These are phyloP conservation scores for Fomitopsis pinicola DNA, from an alignment of 1,284 basidiomycete species.

Conservation along the genomic window DNA sequence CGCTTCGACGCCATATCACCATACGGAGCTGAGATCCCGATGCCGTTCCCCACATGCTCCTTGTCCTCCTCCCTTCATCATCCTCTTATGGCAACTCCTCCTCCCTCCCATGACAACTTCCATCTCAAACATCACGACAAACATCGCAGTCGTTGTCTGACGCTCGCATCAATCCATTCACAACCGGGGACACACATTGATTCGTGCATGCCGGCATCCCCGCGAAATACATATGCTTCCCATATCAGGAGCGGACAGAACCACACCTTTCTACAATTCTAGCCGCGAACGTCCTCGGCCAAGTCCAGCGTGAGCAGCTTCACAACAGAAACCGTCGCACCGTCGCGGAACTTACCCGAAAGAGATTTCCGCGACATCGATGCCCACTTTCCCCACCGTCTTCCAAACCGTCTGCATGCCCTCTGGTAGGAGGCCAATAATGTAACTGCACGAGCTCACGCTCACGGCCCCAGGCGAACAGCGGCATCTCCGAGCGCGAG, in stretches of 20 bases:
- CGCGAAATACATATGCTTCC: not conserved
- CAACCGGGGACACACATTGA: not conserved
- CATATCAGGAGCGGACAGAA: not conserved
- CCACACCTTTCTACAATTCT: not conserved
- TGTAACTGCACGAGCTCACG: not conserved
- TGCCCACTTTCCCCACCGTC: not conserved
- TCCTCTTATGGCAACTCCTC: not conserved
- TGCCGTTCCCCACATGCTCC: not conserved
- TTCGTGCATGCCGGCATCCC: too few relatives aligned
- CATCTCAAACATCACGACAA: not conserved
- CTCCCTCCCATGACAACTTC: not conserved
- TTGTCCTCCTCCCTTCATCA: not conserved
- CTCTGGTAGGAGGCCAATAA: not conserved
- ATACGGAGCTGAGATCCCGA: not conserved
- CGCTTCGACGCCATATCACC: not conserved
- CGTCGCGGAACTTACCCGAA: slow-evolving; percentile 1
- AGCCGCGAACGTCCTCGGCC: not conserved
- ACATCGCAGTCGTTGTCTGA: not conserved
- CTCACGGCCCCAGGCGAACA: not conserved
- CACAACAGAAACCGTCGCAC: not conserved
- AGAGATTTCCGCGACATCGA: not conserved
- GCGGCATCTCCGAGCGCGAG: not conserved
- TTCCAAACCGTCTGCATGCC: too few relatives aligned
- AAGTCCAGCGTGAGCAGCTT: not conserved
- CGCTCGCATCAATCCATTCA: not conserved